Percentiles rank a stretch among this genome's conserved stretches.
Evolutionary conservation across 2,329 filamentous ascomycete genomes (phyloP).

Genomic region (Talaromyces sp.): DNA sequence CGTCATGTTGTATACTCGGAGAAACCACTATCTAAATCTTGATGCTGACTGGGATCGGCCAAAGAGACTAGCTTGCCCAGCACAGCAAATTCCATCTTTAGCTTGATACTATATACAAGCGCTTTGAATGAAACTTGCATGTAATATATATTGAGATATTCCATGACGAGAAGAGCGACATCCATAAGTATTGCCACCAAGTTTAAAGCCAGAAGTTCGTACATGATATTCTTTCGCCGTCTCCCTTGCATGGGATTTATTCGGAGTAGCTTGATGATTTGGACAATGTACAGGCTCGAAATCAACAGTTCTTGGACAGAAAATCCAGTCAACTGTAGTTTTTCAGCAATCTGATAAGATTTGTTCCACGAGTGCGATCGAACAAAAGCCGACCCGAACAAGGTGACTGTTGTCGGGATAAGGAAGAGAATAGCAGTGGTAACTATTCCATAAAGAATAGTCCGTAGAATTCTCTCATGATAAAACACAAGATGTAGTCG

Average conservation of each 20-base stretch:
- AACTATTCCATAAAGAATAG: constrained; percentile 51
- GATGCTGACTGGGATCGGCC: background rate
- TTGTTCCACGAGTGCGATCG: background rate
- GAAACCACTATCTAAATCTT: background rate
- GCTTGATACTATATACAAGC: background rate
- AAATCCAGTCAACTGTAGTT: background rate
- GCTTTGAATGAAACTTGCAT: background rate
- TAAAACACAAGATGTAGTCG: constrained; percentile 53
- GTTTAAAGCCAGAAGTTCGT: background rate
- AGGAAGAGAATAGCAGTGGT: constrained; percentile 26
- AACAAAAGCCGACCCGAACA: constrained; percentile 33
- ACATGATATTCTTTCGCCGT: background rate
- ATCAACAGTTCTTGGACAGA: background rate
- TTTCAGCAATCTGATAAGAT: background rate
- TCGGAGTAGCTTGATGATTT: background rate
- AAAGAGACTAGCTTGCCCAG: background rate
- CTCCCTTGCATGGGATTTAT: background rate
- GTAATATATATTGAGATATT: background rate
- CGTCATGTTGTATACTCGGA: background rate
- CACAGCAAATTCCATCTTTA: background rate
- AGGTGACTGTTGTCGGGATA: constrained; percentile 42
- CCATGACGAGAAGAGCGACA: background rate
- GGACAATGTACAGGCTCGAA: background rate
- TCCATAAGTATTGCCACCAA: background rate
- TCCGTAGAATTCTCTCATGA: constrained; percentile 39